Evolutionary conservation across 2,329 filamentous ascomycete species (phyloP).

Genomic region (Aspergillus awamori): DNA sequence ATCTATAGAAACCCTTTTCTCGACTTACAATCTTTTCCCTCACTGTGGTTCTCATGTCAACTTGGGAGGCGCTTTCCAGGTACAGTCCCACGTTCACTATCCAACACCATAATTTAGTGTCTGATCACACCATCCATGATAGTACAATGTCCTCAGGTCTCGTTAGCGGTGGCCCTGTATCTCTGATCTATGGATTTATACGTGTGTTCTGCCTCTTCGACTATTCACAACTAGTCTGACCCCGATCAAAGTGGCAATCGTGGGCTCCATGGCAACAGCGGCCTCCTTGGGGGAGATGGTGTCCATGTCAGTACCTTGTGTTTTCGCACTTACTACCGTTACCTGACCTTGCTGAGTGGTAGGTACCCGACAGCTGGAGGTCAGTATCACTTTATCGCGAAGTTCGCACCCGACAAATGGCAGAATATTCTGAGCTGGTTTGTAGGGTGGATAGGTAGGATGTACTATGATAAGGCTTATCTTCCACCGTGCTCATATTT

Average conservation of each 20-base stretch:
- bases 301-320: slow-evolving; percentile 8
- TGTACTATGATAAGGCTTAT: no score
- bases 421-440: slow-evolving; percentile 8
- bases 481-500: no score
- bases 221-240: not conserved
- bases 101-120: not conserved
- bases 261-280: slow-evolving; percentile 8
- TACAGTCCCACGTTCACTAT: not conserved
- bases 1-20: not conserved
- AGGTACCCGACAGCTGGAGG: slow-evolving; percentile 17
- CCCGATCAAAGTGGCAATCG: slow-evolving; percentile 4
- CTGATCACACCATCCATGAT: not conserved
- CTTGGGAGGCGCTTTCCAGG: not conserved
- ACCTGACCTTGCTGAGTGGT: not conserved
- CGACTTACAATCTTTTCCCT: not conserved
- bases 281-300: slow-evolving; percentile 13
- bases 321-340: not conserved
- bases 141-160: slow-evolving; percentile 10
- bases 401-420: not conserved
- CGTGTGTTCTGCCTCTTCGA: not conserved
- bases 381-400: slow-evolving; percentile 16
- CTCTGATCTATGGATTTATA: slow-evolving; percentile 14
- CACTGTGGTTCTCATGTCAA: not conserved
- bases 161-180: slow-evolving; percentile 12
- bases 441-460: slow-evolving; percentile 13